Evolutionary conservation across 495 filamentous ascomycete species (phyloP), one percentile per base, ranked within the genome.

Genomic region (Lophium mytilinum): DNA sequence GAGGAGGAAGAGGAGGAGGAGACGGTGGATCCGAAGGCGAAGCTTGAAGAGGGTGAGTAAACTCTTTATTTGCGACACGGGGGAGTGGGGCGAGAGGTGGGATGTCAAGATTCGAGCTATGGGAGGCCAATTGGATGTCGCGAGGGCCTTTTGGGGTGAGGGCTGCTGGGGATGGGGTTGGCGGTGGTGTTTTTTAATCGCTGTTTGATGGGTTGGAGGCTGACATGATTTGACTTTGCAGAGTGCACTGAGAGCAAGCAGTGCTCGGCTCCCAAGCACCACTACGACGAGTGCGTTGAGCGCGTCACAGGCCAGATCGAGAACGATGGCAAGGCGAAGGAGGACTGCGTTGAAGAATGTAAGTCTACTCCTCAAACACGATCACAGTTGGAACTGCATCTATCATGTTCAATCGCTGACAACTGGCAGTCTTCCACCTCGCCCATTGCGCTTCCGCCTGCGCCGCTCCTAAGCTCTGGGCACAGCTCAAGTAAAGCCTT

Each of bases 261-360:
- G 74, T 98, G 93, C 76, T 77, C 83, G 45, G 85, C 87, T 33
- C 80, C 80, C 63, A 98, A 96, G 82, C 91, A 97, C 81, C 93
- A 98, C 80, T 97, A 83, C 74, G 91, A 96, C 60, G 90, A 96
- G 74, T 98, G 93, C 71, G 88, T 89, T 65, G 90, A 95, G 78
- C 89, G 93, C 64, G 93, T 96, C 62, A 92, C 84, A 55, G 73
- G 72, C 65, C 82, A 87, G 70, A 74, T 82, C 62, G 83, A 90
- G 63, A 81, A 87, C 64, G 71, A 71, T 48, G 76, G 79, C 65
- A 84, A 79, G 62, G 76, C 72, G 74, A 80, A 85, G 67, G 93
- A 98, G 80, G 92, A 98, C 78, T 98, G 93, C 66, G 88, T 98
- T 61, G 93, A 98, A 79, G 93, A 98, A 80, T 98, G 93, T 96